Percentiles rank a stretch among this genome's conserved stretches.
phyloP scores from a whole-genome alignment of 768 basidiomycete species.

The Podaxis sp. region DNA sequence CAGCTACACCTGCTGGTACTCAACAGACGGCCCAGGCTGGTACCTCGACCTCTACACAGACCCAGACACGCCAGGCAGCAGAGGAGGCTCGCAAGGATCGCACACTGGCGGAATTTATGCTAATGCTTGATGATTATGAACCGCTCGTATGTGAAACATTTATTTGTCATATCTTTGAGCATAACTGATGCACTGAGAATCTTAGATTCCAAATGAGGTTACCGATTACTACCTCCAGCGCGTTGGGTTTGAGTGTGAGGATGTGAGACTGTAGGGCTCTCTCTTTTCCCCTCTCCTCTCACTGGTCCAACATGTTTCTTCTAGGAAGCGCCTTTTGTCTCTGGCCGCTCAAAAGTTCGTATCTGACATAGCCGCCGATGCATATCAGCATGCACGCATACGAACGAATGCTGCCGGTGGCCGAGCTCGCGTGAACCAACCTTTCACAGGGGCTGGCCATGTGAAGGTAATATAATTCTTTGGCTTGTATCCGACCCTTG shows the following conservation, averaged over 20 bases:
- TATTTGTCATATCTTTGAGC: background rate
- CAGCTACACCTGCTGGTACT: constrained; percentile 12
- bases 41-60: constrained; percentile 30
- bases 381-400: constrained; percentile 96
- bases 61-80: constrained; percentile 61
- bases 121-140: constrained; percentile 96
- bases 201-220: constrained; percentile 93
- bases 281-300: background rate
- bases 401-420: constrained; percentile 83
- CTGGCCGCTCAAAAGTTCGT: constrained; percentile 98
- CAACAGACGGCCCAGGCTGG: constrained; percentile 24
- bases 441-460: constrained; percentile 51
- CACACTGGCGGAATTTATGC: constrained; percentile 87
- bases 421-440: constrained; percentile 58
- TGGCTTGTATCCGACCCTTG: background rate
- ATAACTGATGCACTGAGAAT: background rate
- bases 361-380: constrained; percentile 93
- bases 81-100: constrained; percentile 86
- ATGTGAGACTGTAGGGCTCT: constrained; percentile 70
- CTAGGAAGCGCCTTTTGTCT: constrained; percentile 89
- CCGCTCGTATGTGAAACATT: constrained; percentile 60
- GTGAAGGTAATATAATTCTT: constrained; percentile 44
- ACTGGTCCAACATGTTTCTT: background rate
- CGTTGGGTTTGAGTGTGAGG: constrained; percentile 94
- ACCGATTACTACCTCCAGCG: constrained; percentile 96